phyloP scores from a whole-genome alignment of 805 yeast species.

The Hanseniaspora clermontiae region DNA sequence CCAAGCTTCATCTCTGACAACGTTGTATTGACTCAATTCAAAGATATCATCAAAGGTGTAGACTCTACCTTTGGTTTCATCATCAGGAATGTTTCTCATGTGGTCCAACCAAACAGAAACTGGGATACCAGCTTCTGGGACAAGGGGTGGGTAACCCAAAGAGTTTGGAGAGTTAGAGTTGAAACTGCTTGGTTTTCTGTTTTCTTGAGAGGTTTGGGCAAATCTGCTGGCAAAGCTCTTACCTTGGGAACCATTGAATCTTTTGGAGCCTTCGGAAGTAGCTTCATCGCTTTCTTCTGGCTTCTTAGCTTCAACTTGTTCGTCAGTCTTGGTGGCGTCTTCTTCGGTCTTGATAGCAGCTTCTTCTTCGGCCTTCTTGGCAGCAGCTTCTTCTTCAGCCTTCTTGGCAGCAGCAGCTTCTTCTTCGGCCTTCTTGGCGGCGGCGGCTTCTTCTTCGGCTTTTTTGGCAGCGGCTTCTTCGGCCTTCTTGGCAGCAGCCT shows the following conservation, averaged over 20 bases:
- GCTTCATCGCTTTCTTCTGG: conserved; percentile 2
- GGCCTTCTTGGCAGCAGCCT: conserved; percentile 11
- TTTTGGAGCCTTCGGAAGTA: background rate
- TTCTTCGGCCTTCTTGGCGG: conserved; percentile 16
- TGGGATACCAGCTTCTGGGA: conserved; percentile 5
- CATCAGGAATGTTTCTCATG: conserved; percentile 31
- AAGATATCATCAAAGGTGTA: conserved; percentile 8
- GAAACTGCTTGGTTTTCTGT: conserved; percentile 3
- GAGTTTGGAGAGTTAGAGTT: background rate
- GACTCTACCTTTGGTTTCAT: conserved; percentile 22
- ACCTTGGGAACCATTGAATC: background rate
- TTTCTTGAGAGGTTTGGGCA: conserved; percentile 9
- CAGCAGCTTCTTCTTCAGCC: conserved; percentile 8
- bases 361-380: conserved; percentile 15
- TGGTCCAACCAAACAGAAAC: conserved; percentile 7
- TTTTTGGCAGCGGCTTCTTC: conserved; percentile 17
- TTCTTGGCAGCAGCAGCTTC: conserved; percentile 10
- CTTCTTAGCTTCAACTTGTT: conserved; percentile 1
- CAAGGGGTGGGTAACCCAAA: background rate
- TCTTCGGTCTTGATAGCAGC: conserved; percentile 14
- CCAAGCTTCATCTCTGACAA: conserved; percentile 12
- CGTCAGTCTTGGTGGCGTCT: conserved; percentile 11
- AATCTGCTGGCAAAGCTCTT: conserved; percentile 10
- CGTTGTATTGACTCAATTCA: background rate
- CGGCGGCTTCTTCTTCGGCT: conserved; percentile 10